These are phyloP conservation scores for Umbelopsis sp. DNA, from an alignment of 192 early-diverging fungal species.

Conservation along the genomic window DNA sequence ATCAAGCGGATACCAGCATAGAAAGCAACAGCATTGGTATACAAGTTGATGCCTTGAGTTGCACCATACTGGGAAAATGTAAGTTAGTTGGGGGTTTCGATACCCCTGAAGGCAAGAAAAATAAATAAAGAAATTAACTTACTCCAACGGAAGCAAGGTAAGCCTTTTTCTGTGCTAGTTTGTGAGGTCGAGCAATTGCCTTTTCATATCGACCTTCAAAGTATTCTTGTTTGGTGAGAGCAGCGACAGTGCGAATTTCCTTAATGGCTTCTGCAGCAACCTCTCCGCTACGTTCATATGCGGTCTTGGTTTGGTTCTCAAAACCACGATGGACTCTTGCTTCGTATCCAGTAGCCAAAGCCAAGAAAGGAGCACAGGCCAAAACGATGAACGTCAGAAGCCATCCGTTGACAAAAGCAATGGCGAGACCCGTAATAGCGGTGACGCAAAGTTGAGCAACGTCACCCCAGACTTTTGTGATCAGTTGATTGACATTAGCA, in stretches of 20 bases:
- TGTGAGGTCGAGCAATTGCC: constrained; percentile 71
- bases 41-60: constrained; percentile 69
- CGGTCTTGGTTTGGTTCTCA: constrained; percentile 66
- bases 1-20: constrained; percentile 71
- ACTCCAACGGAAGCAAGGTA: constrained; percentile 46
- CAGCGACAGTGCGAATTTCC: constrained; percentile 83
- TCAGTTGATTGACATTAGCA: constrained; percentile 45
- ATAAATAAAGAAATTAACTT: neutral
- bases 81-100: neutral
- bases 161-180: constrained; percentile 65
- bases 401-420: constrained; percentile 81
- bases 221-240: constrained; percentile 69
- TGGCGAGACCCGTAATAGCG: constrained; percentile 38
- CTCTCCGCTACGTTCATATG: constrained; percentile 79
- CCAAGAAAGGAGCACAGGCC: constrained; percentile 60
- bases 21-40: constrained; percentile 74
- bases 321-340: constrained; percentile 57
- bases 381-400: constrained; percentile 79
- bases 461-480: constrained; percentile 52
- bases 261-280: constrained; percentile 82
- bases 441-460: constrained; percentile 33
- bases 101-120: neutral
- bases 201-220: constrained; percentile 69
- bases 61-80: constrained; percentile 65
- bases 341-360: constrained; percentile 57